phyloP scores from a whole-genome alignment of 2,329 filamentous ascomycete genomes.

The Arthrobotrys sinensis region DNA sequence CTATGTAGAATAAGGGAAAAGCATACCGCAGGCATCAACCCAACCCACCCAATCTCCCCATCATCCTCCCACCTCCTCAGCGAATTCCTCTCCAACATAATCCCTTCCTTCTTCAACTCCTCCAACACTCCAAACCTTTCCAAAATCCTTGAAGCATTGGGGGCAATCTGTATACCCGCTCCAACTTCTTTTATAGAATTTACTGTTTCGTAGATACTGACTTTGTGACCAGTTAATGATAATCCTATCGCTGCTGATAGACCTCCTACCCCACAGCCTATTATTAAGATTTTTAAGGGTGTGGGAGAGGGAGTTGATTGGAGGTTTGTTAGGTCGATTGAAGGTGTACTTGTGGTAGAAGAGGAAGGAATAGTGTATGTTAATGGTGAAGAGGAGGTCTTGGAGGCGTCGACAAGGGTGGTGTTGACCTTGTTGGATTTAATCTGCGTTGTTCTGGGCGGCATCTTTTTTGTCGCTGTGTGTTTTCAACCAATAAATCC shows the following conservation, averaged over 20 bases:
- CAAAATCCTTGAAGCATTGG: slow-evolving; percentile 71
- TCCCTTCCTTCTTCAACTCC: slow-evolving; percentile 65
- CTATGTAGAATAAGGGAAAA: too few relatives aligned
- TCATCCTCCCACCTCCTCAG: slow-evolving; percentile 53
- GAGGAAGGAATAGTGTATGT: neutral
- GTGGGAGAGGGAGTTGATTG: neutral
- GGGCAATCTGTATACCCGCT: slow-evolving; percentile 72
- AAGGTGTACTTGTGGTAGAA: too few relatives aligned
- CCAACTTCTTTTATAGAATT: slow-evolving; percentile 68
- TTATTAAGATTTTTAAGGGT: slow-evolving; percentile 26
- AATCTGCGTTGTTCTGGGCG: slow-evolving; percentile 31
- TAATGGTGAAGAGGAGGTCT: neutral
- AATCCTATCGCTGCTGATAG: slow-evolving; percentile 39
- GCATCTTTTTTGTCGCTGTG: too few relatives aligned
- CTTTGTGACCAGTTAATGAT: slow-evolving; percentile 30
- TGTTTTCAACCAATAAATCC: too few relatives aligned
- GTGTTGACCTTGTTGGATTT: slow-evolving; percentile 58
- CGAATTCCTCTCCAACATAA: slow-evolving; percentile 42
- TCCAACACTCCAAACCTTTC: slow-evolving; percentile 71
- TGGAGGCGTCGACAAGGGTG: neutral
- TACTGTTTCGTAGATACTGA: slow-evolving; percentile 30
- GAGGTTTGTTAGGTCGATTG: slow-evolving; percentile 5
- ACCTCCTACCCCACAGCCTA: slow-evolving; percentile 45
- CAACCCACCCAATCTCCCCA: slow-evolving; percentile 42
- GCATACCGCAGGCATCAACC: slow-evolving; percentile 63